These are phyloP conservation scores for Daphne laureola DNA, from an alignment of 441 rosid genomes.

Conservation along the genomic window DNA sequence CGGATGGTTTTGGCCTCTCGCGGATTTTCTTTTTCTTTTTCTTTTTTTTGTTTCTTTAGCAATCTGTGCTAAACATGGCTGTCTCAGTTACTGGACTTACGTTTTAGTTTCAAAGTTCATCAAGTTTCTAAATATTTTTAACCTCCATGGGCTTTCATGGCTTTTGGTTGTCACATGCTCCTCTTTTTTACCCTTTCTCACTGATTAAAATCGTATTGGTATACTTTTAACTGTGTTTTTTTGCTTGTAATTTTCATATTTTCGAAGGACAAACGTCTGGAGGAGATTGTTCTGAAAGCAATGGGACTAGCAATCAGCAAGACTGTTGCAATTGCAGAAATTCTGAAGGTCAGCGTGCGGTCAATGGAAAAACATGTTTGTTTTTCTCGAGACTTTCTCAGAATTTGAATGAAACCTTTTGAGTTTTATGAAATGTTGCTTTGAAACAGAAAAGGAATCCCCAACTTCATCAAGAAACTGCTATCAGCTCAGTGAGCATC, in stretches of 20 bases:
- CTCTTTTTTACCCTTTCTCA: no score
- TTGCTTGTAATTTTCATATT: neutral
- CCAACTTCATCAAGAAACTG: slow-evolving; percentile 77
- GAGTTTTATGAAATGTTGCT: slow-evolving; percentile 6
- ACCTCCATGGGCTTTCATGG: no score
- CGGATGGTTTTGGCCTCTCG: no score
- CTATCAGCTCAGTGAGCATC: slow-evolving; percentile 77
- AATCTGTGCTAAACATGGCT: no score
- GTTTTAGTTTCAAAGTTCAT: no score
- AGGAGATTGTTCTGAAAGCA: slow-evolving; percentile 80
- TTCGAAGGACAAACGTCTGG: slow-evolving; percentile 54
- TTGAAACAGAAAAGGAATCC: slow-evolving; percentile 60
- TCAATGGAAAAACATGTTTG: neutral
- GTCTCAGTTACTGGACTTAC: no score
- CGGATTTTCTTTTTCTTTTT: no score
- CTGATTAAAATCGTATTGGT: no score
- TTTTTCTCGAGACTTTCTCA: neutral
- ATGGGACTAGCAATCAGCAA: slow-evolving; percentile 97
- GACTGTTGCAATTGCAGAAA: slow-evolving; percentile 82
- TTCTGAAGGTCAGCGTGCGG: slow-evolving; percentile 48
- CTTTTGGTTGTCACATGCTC: no score
- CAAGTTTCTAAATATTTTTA: no score
- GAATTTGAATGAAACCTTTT: slow-evolving; percentile 3
- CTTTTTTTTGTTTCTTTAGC: no score
- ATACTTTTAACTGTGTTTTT: neutral